Conservation (phyloP, 495 filamentous ascomycete species). For the Aspergillus diversus region DNA sequence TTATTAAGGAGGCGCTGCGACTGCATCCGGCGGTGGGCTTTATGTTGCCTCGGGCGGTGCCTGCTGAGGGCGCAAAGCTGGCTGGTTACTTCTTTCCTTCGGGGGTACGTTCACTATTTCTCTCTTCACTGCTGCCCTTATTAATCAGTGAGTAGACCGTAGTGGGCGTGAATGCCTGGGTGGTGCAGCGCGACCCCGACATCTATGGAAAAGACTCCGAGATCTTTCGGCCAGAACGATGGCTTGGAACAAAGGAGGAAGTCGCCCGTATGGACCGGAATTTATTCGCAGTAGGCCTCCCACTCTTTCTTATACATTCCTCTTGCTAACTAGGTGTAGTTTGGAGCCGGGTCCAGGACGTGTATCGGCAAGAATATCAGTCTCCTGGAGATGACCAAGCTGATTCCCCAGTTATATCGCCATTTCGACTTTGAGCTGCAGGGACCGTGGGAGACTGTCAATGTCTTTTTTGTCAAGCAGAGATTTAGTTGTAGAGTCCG, state of each 20-base stretch:
- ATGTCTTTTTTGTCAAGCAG: background rate
- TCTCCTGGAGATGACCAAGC: constrained; percentile 36
- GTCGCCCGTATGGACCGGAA: constrained; percentile 13
- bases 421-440: constrained; percentile 32
- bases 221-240: constrained; percentile 61
- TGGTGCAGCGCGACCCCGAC: constrained; percentile 57
- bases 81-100: constrained; percentile 10
- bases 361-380: constrained; percentile 45
- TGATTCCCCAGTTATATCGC: constrained; percentile 38
- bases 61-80: constrained; percentile 31
- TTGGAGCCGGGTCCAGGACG: constrained; percentile 35
- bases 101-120: background rate
- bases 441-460: background rate
- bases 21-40: constrained; percentile 60
- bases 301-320: background rate
- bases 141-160: constrained; percentile 40
- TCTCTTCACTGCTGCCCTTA: background rate
- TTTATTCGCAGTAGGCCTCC: background rate
- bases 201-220: constrained; percentile 65
- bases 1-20: constrained; percentile 53
- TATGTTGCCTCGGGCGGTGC: constrained; percentile 39
- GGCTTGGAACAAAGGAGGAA: constrained; percentile 41
- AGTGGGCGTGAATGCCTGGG: constrained; percentile 63
- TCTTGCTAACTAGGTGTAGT: constrained; percentile 22
- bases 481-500: background rate